Evolutionary conservation across 805 yeast genomes (phyloP), one percentile per base, ranked within the genome.

Genomic region (Sugiyamaella smithiae): DNA sequence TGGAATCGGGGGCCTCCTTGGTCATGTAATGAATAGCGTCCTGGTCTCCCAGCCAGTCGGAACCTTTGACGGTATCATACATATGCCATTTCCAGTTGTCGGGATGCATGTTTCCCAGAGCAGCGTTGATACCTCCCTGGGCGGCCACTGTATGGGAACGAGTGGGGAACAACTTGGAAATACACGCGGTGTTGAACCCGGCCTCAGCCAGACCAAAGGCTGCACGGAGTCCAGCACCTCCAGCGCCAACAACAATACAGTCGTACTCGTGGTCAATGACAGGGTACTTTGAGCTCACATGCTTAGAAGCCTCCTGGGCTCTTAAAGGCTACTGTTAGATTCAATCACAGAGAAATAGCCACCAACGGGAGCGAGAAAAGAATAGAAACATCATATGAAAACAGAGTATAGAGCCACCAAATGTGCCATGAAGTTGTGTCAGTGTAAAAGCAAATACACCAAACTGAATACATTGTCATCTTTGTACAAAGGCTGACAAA

Each of bases 11-110:
- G 23, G 99, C 99, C 74, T 91, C 98, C 69, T 89, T 83, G 50
- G 99, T 91, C 99, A 91, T 91, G 75, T 91, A 91, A 74, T 91
- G 98, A 67, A 93, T 91, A 48, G 98, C 97, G 67, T 91, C 99
- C 75, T 91, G 99, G 73, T 91, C 99, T 66, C 99, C 99, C 56
- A 91, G 81, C 99, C 99, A 91, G 74, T 91, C 99, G 7, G 97
- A 89, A 57, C 99, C 99, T 75, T 91, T 91, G 62, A 91, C 98
- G 62, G 99, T 91, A 68, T 91, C 99, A 73, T 93, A 91, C 97
- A 91, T 90, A 72, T 91, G 99, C 97, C 98, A 93, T 71, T 88
- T 95, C 99, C 99, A 91, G 75, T 90, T 90, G 71, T 91, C 99
- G 60, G 80, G 77, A 75, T 93, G 98, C 96, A 91, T 91, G 78